These are phyloP conservation scores for Niebla homalea DNA, from an alignment of 495 filamentous ascomycete genomes.

Conservation along the genomic window DNA sequence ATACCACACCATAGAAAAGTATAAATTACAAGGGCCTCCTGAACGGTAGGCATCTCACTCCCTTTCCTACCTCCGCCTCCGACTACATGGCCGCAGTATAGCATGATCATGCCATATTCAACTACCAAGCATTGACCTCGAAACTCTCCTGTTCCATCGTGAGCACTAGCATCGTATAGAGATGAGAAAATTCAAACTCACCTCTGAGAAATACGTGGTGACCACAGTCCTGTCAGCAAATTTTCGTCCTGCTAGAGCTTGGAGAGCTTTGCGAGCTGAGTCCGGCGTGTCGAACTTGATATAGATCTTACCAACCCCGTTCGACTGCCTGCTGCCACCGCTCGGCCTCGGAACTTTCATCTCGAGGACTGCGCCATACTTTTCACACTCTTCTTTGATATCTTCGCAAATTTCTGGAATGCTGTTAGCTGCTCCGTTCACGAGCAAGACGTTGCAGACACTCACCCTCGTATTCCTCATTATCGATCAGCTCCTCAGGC, in stretches of 20 bases:
- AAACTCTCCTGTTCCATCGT: conserved; percentile 50
- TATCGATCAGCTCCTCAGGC: conserved; percentile 83
- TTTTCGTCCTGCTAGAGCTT: conserved; percentile 79
- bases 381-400: conserved; percentile 78
- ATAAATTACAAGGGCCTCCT: no score
- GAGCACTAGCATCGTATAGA: not conserved
- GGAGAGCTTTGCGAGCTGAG: conserved; percentile 68
- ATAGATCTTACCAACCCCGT: conserved; percentile 94
- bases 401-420: conserved; percentile 81
- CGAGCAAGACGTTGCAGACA: not conserved
- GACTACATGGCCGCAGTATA: no score
- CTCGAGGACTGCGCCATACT: conserved; percentile 71
- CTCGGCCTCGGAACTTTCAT: conserved; percentile 84
- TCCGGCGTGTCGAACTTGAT: conserved; percentile 78
- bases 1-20: no score
- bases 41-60: no score
- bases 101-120: not conserved
- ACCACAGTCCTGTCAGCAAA: conserved; percentile 94
- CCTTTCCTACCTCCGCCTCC: no score
- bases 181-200: conserved; percentile 24
- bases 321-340: conserved; percentile 63
- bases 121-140: conserved; percentile 63
- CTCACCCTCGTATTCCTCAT: conserved; percentile 84
- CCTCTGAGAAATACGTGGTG: conserved; percentile 88
- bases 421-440: not conserved